Evolutionary conservation across 2,329 filamentous ascomycete species (phyloP), one percentile per base, ranked within the genome.

Genomic region (Microcyclosporella mali): DNA sequence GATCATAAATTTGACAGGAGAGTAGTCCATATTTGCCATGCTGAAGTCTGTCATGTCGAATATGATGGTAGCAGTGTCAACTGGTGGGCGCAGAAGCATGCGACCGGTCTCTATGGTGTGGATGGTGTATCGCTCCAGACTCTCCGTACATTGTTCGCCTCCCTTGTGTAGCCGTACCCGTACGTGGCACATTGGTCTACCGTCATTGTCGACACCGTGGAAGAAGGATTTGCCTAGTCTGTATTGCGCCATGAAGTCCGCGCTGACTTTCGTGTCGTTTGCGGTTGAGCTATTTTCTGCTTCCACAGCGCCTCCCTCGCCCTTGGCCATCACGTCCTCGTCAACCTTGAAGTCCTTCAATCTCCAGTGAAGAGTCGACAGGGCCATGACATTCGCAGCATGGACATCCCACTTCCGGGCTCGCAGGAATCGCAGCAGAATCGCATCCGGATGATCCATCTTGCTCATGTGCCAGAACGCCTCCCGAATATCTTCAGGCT

Each of bases 1-100:
- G 66, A 98, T 95, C 84, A 98, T 95, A 69, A 97, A 98, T 61
- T 95, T 98, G 44, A 98, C 87, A 1, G 92, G 90, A 0, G 85
- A 79, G 64, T 97, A 97, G 65, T 98, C 92, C 92, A 98, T 97
- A 67, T 98, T 98, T 12, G 89, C 84, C 70, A 97, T 75, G 14
- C 85, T 85, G 65, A 97, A 97, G 50, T 83, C 80, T 6, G 86
- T 94, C 87, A 98, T 90, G 64, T 98, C 92, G 60, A 98, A 98
- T 35, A 98, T 70, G 51, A 98, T 79, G 32, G 86, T 92, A 45
- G 90, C 92, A 46, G 92, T 98, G 60, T 97, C 92, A 19, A 94
- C 78, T 0, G 88, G 88, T 18, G 81, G 77, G 46, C 75, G 72
- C 40, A 98, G 70, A 50, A 94, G 72, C 71, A 95, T 79, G 40